Conservation (phyloP, 2,329 filamentous ascomycete species). For the Botrytis cinerea region DNA sequence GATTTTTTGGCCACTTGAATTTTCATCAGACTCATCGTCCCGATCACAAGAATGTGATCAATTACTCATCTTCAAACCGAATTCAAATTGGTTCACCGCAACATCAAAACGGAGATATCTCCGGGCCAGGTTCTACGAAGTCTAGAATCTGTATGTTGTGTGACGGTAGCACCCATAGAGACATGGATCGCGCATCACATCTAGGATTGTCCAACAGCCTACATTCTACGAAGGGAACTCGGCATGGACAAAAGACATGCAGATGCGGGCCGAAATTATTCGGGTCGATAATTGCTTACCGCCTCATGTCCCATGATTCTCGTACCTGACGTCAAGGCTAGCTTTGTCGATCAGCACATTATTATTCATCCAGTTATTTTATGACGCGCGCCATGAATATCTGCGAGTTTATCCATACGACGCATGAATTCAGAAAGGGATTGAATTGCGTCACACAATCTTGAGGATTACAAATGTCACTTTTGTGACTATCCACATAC, state of each 20-base stretch:
- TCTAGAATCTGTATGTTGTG: neutral
- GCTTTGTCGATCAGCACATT: neutral
- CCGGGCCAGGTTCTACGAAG: neutral
- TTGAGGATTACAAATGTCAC: neutral
- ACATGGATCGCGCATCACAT: slow-evolving; percentile 7
- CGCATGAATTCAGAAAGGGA: neutral
- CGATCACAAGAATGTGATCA: neutral
- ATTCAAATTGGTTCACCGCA: neutral
- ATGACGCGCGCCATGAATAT: neutral
- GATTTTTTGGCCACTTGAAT: slow-evolving; percentile 52
- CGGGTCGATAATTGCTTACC: slow-evolving; percentile 1
- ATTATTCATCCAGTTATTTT: slow-evolving; percentile 6
- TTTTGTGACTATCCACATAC: neutral
- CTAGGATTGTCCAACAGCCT: neutral
- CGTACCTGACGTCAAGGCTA: neutral
- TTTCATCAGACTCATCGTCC: neutral
- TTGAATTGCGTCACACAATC: neutral
- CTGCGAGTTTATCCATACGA: neutral
- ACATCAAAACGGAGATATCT: neutral
- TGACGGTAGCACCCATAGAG: neutral
- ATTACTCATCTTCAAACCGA: neutral
- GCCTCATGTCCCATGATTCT: neutral
- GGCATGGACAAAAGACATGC: slow-evolving; percentile 2
- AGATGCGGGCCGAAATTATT: neutral
- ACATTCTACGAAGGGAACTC: neutral